These are phyloP conservation scores for Rhizopogon vinicolor DNA, from an alignment of 768 basidiomycete species.

Conservation along the genomic window DNA sequence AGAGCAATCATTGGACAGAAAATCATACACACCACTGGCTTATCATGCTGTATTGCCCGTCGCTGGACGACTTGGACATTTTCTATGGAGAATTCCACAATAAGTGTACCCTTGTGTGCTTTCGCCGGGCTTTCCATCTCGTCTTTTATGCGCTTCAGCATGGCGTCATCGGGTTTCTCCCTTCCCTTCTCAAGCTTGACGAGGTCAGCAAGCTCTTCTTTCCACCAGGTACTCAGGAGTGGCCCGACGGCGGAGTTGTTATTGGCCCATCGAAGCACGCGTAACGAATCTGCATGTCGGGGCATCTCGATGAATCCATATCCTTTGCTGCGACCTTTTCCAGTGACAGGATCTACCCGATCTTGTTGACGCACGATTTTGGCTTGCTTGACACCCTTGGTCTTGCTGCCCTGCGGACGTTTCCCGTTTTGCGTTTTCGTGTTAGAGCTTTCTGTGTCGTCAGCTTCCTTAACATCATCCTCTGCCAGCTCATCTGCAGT, in stretches of 20 bases:
- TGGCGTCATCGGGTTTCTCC: constrained; percentile 42
- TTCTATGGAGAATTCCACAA: constrained; percentile 97
- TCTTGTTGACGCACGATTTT: constrained; percentile 91
- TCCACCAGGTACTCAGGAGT: constrained; percentile 82
- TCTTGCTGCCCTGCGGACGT: constrained; percentile 20
- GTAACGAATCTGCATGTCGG: constrained; percentile 83
- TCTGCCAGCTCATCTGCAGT: constrained; percentile 69
- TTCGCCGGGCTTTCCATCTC: constrained; percentile 41
- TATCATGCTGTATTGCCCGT: constrained; percentile 50
- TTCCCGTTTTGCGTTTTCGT: constrained; percentile 17
- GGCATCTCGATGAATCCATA: constrained; percentile 95
- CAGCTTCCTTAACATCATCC: constrained; percentile 24
- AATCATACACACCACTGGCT: constrained; percentile 8
- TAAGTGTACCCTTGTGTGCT: constrained; percentile 47
- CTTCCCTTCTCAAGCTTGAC: constrained; percentile 49
- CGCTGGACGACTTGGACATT: constrained; percentile 87
- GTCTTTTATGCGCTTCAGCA: constrained; percentile 56
- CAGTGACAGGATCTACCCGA: constrained; percentile 83
- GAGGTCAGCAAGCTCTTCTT: constrained; percentile 63
- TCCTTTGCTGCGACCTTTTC: constrained; percentile 85
- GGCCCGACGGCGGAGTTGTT: constrained; percentile 66
- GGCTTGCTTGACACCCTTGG: constrained; percentile 68
- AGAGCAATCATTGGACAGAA: neutral
- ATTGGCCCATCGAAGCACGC: constrained; percentile 92
- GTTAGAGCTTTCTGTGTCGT: constrained; percentile 11